Conservation (phyloP, 2,329 filamentous ascomycete species). For the Xylariaceae sp. region DNA sequence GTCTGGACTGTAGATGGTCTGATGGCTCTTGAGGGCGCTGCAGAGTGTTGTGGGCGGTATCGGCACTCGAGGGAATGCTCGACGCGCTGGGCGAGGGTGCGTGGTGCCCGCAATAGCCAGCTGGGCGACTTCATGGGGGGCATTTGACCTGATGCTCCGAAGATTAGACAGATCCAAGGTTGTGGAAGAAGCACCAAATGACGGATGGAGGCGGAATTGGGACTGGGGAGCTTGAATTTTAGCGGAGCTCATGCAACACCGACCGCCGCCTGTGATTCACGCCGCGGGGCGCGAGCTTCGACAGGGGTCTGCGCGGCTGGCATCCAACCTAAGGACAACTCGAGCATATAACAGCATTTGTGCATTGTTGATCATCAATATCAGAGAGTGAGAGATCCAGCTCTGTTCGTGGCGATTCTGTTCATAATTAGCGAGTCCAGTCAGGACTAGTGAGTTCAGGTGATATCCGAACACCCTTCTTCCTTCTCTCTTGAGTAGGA, state of each 20-base stretch:
- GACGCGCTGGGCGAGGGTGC: conserved; percentile 20
- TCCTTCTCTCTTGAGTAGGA: too few relatives aligned
- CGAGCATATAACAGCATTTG: too few relatives aligned
- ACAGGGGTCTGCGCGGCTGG: too few relatives aligned
- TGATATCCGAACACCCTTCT: too few relatives aligned
- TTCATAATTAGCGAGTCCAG: too few relatives aligned
- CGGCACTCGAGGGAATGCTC: conserved; percentile 20
- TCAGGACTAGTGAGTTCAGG: too few relatives aligned
- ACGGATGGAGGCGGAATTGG: neutral
- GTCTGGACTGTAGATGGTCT: neutral
- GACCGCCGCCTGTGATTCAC: neutral
- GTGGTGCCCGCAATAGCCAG: conserved; percentile 15
- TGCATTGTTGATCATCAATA: too few relatives aligned
- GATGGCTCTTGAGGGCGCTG: conserved; percentile 3
- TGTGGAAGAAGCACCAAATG: too few relatives aligned
- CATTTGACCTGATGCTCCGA: neutral
- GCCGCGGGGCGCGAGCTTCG: neutral
- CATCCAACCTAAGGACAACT: too few relatives aligned
- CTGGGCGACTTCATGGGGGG: conserved; percentile 19
- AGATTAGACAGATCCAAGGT: too few relatives aligned
- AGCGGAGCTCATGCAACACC: neutral
- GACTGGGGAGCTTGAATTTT: neutral
- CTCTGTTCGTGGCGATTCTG: too few relatives aligned
- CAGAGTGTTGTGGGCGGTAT: conserved; percentile 6
- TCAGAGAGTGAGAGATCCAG: too few relatives aligned